phyloP scores from a whole-genome alignment of 2,329 filamentous ascomycete species.

The Colletotrichum caudatum region DNA sequence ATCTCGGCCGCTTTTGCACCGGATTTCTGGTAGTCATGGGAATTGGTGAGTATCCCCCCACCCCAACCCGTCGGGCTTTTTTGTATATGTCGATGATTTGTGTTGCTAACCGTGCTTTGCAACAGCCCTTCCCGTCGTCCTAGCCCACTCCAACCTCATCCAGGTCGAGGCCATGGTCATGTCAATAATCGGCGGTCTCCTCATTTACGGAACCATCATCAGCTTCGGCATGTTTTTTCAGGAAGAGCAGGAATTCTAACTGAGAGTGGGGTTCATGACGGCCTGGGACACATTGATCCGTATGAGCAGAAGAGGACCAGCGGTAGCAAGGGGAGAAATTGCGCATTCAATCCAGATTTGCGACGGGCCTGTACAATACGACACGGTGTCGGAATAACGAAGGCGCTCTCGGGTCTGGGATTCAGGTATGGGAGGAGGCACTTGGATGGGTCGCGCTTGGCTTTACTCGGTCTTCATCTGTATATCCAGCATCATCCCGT shows the following conservation, averaged over 20 bases:
- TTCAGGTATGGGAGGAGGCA: constrained; percentile 13
- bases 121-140: constrained; percentile 84
- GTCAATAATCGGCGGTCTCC: constrained; percentile 89
- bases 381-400: constrained; percentile 19
- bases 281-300: constrained; percentile 2
- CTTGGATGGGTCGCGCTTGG: constrained; percentile 26
- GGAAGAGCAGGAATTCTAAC: constrained; percentile 94
- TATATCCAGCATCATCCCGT: constrained; percentile 40
- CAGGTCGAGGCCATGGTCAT: constrained; percentile 89
- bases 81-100: background rate
- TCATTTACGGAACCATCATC: constrained; percentile 99
- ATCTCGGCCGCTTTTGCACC: constrained; percentile 93
- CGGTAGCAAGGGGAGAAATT: background rate
- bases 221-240: constrained; percentile 99
- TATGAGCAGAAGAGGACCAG: constrained; percentile 7
- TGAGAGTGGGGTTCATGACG: background rate
- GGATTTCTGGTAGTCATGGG: constrained; percentile 98
- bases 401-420: constrained; percentile 30
- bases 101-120: constrained; percentile 25
- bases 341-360: constrained; percentile 15
- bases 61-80: background rate
- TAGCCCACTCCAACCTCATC: constrained; percentile 90
- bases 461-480: constrained; percentile 21
- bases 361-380: constrained; percentile 39
- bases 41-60: constrained; percentile 75